Evolutionary conservation across 2,329 filamentous ascomycete genomes (phyloP).

Genomic region (Ceratocystis cacaofunesta): DNA sequence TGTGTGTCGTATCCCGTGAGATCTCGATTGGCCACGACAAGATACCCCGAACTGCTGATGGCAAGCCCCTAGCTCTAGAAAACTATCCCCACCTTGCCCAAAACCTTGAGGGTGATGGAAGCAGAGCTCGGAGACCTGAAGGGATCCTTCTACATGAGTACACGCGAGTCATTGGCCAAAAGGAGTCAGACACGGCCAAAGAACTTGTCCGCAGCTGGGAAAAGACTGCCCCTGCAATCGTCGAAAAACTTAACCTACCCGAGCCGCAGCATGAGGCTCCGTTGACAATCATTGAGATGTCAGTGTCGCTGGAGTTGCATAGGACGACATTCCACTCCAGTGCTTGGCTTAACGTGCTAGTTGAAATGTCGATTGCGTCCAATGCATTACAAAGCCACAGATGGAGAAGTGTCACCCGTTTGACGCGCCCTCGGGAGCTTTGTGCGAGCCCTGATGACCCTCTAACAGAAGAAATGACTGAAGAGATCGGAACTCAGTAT

Average conservation of each 20-base stretch:
- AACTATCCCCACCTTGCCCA: constrained; percentile 43
- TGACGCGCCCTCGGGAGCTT: constrained; percentile 42
- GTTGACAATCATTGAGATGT: constrained; percentile 47
- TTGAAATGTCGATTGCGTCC: constrained; percentile 43
- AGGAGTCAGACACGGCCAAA: constrained; percentile 40
- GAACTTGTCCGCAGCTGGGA: constrained; percentile 43
- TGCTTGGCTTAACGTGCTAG: constrained; percentile 44
- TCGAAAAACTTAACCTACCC: constrained; percentile 35
- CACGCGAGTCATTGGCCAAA: constrained; percentile 38
- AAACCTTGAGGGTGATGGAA: constrained; percentile 37
- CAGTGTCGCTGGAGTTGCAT: constrained; percentile 44
- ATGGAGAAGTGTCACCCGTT: constrained; percentile 46
- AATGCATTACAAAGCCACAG: constrained; percentile 38
- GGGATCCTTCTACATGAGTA: constrained; percentile 43
- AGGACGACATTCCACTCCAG: constrained; percentile 42
- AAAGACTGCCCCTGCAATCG: constrained; percentile 41
- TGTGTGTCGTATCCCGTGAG: constrained; percentile 41
- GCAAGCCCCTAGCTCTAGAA: constrained; percentile 29
- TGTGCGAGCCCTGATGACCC: constrained; percentile 30
- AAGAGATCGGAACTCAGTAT: constrained; percentile 35
- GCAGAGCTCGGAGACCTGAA: constrained; percentile 36
- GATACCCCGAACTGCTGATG: constrained; percentile 31
- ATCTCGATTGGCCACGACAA: constrained; percentile 36
- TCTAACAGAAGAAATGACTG: constrained; percentile 32
- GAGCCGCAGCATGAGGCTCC: constrained; percentile 34